Evolutionary conservation across 352 stramenopile species (phyloP), one percentile per base, ranked within the genome.

Genomic region (Aphanomyces astaci): DNA sequence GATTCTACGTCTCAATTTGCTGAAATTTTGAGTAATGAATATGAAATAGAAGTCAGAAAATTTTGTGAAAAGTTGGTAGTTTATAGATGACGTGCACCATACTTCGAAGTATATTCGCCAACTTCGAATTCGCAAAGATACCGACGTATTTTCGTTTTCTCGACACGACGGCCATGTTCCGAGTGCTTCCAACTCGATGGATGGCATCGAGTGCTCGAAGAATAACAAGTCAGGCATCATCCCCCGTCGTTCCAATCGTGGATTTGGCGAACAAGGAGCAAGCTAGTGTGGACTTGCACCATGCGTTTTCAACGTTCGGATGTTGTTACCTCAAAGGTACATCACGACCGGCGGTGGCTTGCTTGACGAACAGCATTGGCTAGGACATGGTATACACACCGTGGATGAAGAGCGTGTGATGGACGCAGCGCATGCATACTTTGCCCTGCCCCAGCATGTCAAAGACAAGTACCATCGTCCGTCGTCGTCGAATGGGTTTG

Each of bases 251-350:
- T 1, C 62, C 62, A 10, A 62, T 60, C 46, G 39, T 68, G 9
- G 51, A 68, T 39, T 33, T 68, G 9, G 15, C 28, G 11, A 31
- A 68, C 33, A 25, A 48, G 0, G 31, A 43, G n/a, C 15, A 51
- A 11, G 43, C 62, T 1, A 40, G 22, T 19, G 30, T 52, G 9
- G 62, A 51, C 24, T 46, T 92, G 46, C 78, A 83, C 0, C 66
- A 72, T 11, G 84, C 81, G 55, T 90, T 92, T 45, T 76, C 75
- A 5, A 79, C 82, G 62, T 92, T 80, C 60, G 84, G 84, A 0
- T 92, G 80, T 64, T 92, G 84, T 75, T 92, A 92, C 71, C 75
- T 92, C 32, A 76, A 66, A 36, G 74, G 75, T 78, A 22, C 54
- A 43, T 48, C 10, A 15, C 24, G 13, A 31, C 3, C 22, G 63